phyloP scores from a whole-genome alignment of 2,329 filamentous ascomycete species.

The Exophiala sp. region DNA sequence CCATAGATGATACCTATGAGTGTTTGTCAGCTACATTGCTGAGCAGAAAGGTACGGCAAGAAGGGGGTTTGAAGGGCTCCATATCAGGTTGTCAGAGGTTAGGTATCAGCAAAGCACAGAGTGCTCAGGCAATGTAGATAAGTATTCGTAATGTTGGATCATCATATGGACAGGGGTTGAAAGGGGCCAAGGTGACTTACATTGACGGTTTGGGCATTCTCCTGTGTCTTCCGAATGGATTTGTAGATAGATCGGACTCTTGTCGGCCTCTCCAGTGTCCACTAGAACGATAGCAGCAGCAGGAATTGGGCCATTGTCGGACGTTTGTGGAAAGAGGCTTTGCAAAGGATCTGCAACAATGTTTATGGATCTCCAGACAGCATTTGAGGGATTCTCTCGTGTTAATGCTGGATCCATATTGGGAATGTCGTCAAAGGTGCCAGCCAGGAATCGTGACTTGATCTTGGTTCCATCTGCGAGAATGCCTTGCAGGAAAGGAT shows the following conservation, averaged over 20 bases:
- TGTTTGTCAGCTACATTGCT: slow-evolving; percentile 14
- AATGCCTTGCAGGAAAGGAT: slow-evolving; percentile 30
- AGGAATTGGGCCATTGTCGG: slow-evolving; percentile 72
- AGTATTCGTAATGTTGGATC: slow-evolving; percentile 79
- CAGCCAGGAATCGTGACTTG: slow-evolving; percentile 37
- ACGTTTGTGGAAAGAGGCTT: slow-evolving; percentile 64
- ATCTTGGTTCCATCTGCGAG: slow-evolving; percentile 39
- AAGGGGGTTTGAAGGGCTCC: slow-evolving; percentile 34
- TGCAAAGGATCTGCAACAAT: slow-evolving; percentile 65
- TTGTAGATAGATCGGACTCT: slow-evolving; percentile 57
- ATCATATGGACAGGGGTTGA: slow-evolving; percentile 62
- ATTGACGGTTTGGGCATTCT: slow-evolving; percentile 82
- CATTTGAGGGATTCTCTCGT: not conserved
- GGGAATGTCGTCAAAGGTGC: slow-evolving; percentile 37
- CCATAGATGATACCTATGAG: slow-evolving; percentile 57
- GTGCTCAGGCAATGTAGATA: slow-evolving; percentile 99
- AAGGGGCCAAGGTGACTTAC: slow-evolving; percentile 61
- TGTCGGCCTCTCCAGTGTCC: slow-evolving; percentile 31
- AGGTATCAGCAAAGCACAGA: slow-evolving; percentile 71
- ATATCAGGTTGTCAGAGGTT: slow-evolving; percentile 85
- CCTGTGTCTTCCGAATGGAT: slow-evolving; percentile 87
- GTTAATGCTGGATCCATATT: not conserved
- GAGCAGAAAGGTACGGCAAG: not conserved
- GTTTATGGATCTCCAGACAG: slow-evolving; percentile 49
- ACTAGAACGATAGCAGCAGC: slow-evolving; percentile 57